These are phyloP conservation scores for Trichoderma pleuroti DNA, from an alignment of 2,329 filamentous ascomycete species.

Conservation along the genomic window DNA sequence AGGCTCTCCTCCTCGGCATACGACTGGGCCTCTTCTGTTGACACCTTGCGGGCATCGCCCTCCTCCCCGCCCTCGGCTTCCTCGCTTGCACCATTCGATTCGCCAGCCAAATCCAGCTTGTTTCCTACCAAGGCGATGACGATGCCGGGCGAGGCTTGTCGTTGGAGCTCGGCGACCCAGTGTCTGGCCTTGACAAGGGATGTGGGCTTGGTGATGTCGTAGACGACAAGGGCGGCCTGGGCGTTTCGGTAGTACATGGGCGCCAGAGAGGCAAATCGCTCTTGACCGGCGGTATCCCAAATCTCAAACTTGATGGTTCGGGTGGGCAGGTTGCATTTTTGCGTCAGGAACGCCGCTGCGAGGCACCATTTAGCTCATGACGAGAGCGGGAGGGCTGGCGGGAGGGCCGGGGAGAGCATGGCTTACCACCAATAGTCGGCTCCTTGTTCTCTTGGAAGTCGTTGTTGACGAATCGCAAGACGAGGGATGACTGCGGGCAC, in stretches of 20 bases:
- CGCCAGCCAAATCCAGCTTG: constrained; percentile 84
- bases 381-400: not conserved
- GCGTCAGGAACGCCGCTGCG: constrained; percentile 90
- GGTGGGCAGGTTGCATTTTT: constrained; percentile 94
- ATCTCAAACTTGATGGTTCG: constrained; percentile 93
- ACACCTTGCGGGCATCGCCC: constrained; percentile 79
- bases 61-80: constrained; percentile 58
- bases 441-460: constrained; percentile 99
- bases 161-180: constrained; percentile 96
- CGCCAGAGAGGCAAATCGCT: constrained; percentile 92
- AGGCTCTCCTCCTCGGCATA: constrained; percentile 95
- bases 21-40: constrained; percentile 82
- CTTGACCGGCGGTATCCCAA: constrained; percentile 97
- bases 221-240: constrained; percentile 94
- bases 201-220: constrained; percentile 95
- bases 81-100: constrained; percentile 47
- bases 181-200: constrained; percentile 96
- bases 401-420: constrained; percentile 20
- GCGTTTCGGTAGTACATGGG: constrained; percentile 99
- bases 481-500: constrained; percentile 75
- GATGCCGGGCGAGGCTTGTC: constrained; percentile 92
- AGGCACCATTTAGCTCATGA: not conserved
- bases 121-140: constrained; percentile 97
- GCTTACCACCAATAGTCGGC: constrained; percentile 91
- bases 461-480: constrained; percentile 98